Percentiles rank a stretch among this genome's conserved stretches.
These are phyloP conservation scores for Limonium bicolor DNA, from an alignment of 148 eudicot species.

Conservation along the genomic window DNA sequence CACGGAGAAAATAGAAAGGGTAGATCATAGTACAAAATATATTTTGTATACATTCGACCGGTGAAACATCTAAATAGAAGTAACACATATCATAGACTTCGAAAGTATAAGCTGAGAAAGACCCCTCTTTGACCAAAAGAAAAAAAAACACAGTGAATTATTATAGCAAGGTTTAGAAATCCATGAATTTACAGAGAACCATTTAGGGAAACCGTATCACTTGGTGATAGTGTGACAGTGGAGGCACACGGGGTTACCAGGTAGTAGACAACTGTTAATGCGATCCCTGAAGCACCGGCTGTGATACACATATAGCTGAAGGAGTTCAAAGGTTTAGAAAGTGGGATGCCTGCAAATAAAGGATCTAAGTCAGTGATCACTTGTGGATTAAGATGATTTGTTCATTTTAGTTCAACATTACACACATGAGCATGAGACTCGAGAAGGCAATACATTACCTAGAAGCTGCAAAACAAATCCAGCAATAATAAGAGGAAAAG, in stretches of 20 bases:
- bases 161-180: not conserved
- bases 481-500: conserved; percentile 30
- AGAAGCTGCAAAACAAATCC: conserved; percentile 31
- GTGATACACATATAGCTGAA: conserved; percentile 71
- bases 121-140: not conserved
- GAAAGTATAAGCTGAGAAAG: not conserved
- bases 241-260: conserved; percentile 25
- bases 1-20: not conserved
- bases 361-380: not conserved
- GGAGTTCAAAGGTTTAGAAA: conserved; percentile 66
- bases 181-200: not conserved
- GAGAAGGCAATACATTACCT: conserved; percentile 20
- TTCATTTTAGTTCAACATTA: not conserved
- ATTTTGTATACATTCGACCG: no score
- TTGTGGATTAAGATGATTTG: not conserved
- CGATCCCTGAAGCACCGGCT: conserved; percentile 67
- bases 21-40: no score
- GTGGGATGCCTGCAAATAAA: conserved; percentile 45
- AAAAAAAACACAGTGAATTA: no score
- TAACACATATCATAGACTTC: not conserved
- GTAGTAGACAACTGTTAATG: conserved; percentile 39
- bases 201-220: not conserved
- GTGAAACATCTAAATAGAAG: no score
- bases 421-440: not conserved
- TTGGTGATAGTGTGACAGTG: not conserved